Evolutionary conservation across 2,329 filamentous ascomycete species (phyloP).

Genomic region (Cryphonectria carpinicola): DNA sequence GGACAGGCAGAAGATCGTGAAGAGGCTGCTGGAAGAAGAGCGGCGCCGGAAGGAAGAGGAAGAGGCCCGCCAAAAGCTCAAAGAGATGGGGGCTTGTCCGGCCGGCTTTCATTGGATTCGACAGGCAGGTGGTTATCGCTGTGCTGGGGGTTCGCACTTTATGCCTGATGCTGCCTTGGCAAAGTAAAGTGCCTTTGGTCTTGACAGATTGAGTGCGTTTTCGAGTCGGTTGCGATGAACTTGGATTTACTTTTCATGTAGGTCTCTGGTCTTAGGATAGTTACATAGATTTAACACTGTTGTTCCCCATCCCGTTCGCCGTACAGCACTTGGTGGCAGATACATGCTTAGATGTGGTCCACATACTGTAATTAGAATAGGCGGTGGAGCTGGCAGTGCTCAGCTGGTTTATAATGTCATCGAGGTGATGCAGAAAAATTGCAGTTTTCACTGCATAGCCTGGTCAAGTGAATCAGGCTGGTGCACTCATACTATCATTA

Average conservation of each 20-base stretch:
- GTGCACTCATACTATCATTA: not conserved
- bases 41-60: constrained; percentile 44
- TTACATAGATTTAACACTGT: not conserved
- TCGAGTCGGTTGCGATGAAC: not conserved
- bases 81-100: constrained; percentile 57
- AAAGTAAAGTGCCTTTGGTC: not conserved
- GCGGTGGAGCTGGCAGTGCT: not conserved
- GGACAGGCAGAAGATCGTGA: constrained; percentile 42
- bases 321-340: not conserved
- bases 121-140: constrained; percentile 61
- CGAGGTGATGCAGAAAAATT: not conserved
- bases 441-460: not conserved
- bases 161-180: constrained; percentile 44
- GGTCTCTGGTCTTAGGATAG: not conserved
- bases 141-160: constrained; percentile 64
- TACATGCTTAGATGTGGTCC: not conserved
- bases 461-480: not conserved
- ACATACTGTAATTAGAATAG: not conserved
- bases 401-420: not conserved
- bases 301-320: not conserved
- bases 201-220: not conserved
- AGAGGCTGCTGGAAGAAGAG: constrained; percentile 44
- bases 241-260: not conserved
- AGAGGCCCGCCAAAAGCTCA: constrained; percentile 48
- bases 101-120: constrained; percentile 65